phyloP scores from a whole-genome alignment of 345 rosid genomes.

The Gossypium herbaceum region DNA sequence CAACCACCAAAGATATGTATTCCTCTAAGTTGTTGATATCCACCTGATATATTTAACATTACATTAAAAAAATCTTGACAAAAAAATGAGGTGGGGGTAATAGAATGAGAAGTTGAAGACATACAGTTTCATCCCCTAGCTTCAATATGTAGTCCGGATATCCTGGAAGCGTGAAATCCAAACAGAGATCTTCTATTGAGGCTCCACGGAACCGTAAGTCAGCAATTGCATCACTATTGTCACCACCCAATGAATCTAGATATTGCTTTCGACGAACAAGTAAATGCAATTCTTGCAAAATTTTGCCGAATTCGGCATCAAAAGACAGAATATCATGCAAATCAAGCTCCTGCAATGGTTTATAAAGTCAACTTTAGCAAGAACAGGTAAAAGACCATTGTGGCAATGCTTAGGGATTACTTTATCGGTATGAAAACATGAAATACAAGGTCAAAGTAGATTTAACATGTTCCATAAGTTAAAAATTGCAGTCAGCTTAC shows the following conservation, averaged over 20 bases:
- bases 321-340: slow-evolving; percentile 73
- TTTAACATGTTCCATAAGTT: neutral
- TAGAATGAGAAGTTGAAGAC: neutral
- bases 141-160: slow-evolving; percentile 81
- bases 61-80: neutral
- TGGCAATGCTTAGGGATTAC: neutral
- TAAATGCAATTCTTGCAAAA: slow-evolving; percentile 71
- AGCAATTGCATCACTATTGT: slow-evolving; percentile 29
- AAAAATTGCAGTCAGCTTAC: slow-evolving; percentile 39
- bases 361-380: neutral
- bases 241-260: slow-evolving; percentile 49
- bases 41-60: slow-evolving; percentile 45
- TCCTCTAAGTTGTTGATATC: slow-evolving; percentile 76
- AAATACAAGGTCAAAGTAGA: neutral
- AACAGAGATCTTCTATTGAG: slow-evolving; percentile 72
- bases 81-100: neutral
- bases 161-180: slow-evolving; percentile 94
- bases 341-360: slow-evolving; percentile 87
- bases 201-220: slow-evolving; percentile 61
- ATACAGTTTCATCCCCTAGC: slow-evolving; percentile 78
- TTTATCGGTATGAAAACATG: neutral
- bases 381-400: slow-evolving; percentile 9
- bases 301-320: slow-evolving; percentile 85
- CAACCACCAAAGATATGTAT: slow-evolving; percentile 76
- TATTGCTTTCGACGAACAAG: slow-evolving; percentile 72